Conservation (phyloP, 768 basidiomycete genomes). For the Xerocomellus amylosporus region DNA sequence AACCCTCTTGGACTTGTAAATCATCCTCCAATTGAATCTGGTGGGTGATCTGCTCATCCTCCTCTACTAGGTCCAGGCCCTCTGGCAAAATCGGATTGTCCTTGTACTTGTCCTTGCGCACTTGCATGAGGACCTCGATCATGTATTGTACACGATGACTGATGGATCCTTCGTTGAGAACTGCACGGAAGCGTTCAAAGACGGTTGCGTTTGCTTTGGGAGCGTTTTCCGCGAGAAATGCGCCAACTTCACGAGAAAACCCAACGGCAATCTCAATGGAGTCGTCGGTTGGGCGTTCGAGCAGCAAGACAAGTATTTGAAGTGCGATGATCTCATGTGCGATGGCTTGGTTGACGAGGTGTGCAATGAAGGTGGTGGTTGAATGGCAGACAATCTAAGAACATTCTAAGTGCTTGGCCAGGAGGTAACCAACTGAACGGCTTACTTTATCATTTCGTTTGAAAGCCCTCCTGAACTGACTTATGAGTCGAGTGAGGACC, state of each 20-base stretch:
- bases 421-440: not conserved
- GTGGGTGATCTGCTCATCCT: slow-evolving; percentile 98
- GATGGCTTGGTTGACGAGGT: slow-evolving; percentile 90
- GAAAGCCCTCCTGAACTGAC: slow-evolving; percentile 92
- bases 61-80: slow-evolving; percentile 93
- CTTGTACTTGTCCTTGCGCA: slow-evolving; percentile 98
- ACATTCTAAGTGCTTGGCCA: not conserved
- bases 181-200: slow-evolving; percentile 95
- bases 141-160: slow-evolving; percentile 98
- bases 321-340: slow-evolving; percentile 94
- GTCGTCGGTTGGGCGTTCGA: slow-evolving; percentile 95
- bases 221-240: slow-evolving; percentile 89
- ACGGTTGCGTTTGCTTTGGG: slow-evolving; percentile 94
- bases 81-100: slow-evolving; percentile 95
- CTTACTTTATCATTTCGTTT: slow-evolving; percentile 96
- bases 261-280: slow-evolving; percentile 98
- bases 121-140: slow-evolving; percentile 99
- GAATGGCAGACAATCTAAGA: slow-evolving; percentile 87
- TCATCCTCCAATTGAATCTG: slow-evolving; percentile 90
- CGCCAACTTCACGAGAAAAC: slow-evolving; percentile 95
- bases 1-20: slow-evolving; percentile 87
- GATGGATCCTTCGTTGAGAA: slow-evolving; percentile 92
- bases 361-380: slow-evolving; percentile 85
- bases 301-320: slow-evolving; percentile 91
- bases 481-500: slow-evolving; percentile 81